A percentile compares a stretch with the other conserved stretches of the same genome.
Evolutionary conservation across 2,329 filamentous ascomycete species (phyloP).

Genomic region (Talaromyces sp.): DNA sequence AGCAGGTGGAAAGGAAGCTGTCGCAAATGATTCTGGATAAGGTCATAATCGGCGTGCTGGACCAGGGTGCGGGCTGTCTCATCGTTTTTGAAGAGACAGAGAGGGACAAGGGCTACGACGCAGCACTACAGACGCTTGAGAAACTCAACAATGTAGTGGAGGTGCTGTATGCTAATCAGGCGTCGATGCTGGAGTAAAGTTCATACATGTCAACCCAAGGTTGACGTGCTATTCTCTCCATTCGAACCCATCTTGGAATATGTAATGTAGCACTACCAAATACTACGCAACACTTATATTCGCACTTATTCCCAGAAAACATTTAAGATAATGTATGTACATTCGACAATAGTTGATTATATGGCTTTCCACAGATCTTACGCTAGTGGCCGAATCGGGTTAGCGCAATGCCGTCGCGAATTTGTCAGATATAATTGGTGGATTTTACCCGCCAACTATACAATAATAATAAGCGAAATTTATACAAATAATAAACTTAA

Average conservation of each 20-base stretch:
- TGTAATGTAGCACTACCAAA: not conserved
- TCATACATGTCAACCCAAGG: not conserved
- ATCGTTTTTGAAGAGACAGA: slow-evolving; percentile 96
- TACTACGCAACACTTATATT: not conserved
- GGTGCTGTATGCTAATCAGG: slow-evolving; percentile 95
- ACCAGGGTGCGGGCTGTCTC: slow-evolving; percentile 94
- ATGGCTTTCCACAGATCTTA: not conserved
- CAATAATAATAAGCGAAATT: too few relatives aligned
- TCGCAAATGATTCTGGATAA: slow-evolving; percentile 99
- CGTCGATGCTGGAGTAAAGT: slow-evolving; percentile 79
- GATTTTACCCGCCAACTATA: too few relatives aligned
- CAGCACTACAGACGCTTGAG: slow-evolving; percentile 88
- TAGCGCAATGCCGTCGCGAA: slow-evolving; percentile 6
- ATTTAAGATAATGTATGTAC: not conserved
- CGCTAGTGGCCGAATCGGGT: slow-evolving; percentile 2
- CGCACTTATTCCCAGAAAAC: not conserved
- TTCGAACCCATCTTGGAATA: not conserved
- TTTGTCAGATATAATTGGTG: too few relatives aligned
- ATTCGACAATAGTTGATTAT: not conserved
- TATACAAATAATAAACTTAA: too few relatives aligned
- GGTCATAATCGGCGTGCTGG: slow-evolving; percentile 93
- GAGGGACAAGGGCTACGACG: slow-evolving; percentile 88
- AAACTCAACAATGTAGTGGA: slow-evolving; percentile 97
- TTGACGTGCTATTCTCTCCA: not conserved
- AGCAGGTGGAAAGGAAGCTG: slow-evolving; percentile 95